These are phyloP conservation scores for Cyclanthera cordifolia DNA, from an alignment of 306 rosid genomes.

Conservation along the genomic window DNA sequence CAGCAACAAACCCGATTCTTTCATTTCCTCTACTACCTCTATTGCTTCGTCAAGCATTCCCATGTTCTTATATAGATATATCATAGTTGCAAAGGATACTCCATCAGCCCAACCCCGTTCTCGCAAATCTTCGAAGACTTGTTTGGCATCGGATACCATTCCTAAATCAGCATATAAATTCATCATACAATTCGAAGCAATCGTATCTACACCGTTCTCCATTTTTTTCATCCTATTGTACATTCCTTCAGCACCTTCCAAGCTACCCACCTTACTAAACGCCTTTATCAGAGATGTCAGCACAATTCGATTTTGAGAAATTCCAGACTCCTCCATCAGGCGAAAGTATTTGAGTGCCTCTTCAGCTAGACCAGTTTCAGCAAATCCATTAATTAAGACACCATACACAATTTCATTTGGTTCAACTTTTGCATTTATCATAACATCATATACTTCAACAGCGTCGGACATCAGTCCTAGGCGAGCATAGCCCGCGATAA, in stretches of 20 bases:
- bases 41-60: slow-evolving; percentile 66
- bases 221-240: slow-evolving; percentile 44
- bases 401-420: slow-evolving; percentile 78
- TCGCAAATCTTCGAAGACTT: slow-evolving; percentile 48
- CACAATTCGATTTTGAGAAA: slow-evolving; percentile 48
- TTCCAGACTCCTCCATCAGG: slow-evolving; percentile 58
- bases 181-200: slow-evolving; percentile 74
- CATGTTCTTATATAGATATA: slow-evolving; percentile 57
- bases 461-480: slow-evolving; percentile 69
- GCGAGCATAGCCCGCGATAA: slow-evolving; percentile 60
- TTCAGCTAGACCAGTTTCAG: slow-evolving; percentile 60
- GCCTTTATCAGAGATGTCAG: slow-evolving; percentile 67
- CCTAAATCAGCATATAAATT: slow-evolving; percentile 58
- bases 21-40: slow-evolving; percentile 81
- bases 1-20: slow-evolving; percentile 46
- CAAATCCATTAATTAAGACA: slow-evolving; percentile 72
- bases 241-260: slow-evolving; percentile 49
- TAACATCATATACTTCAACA: slow-evolving; percentile 38
- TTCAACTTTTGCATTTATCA: slow-evolving; percentile 41
- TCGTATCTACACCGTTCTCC: slow-evolving; percentile 52
- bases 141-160: slow-evolving; percentile 66
- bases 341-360: slow-evolving; percentile 50
- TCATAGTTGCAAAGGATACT: slow-evolving; percentile 56
- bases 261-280: slow-evolving; percentile 51
- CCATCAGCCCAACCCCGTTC: slow-evolving; percentile 44